A percentile compares a stretch with the other conserved stretches of the same genome.
Evolutionary conservation across 208 protist genomes (phyloP).

Genomic region (Trypanosoma vivax): DNA sequence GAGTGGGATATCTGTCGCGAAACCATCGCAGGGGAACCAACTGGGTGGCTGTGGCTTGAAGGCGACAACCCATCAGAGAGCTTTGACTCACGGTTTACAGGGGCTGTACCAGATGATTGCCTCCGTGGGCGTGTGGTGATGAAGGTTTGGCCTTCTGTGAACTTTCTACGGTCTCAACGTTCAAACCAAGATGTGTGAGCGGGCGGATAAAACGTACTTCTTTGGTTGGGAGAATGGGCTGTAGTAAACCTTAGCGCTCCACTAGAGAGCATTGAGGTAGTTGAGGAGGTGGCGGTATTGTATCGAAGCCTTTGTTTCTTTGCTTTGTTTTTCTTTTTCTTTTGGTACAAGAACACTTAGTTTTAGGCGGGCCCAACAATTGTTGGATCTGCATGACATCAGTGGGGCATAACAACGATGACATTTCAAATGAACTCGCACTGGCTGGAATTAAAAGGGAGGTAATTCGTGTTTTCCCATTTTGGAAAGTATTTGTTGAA

Average conservation of each 20-base stretch:
- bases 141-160: constrained; percentile 19
- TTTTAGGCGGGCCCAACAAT: too few species aligned
- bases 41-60: constrained; percentile 75
- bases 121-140: constrained; percentile 49
- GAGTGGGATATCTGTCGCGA: constrained; percentile 72
- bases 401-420: background rate
- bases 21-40: constrained; percentile 21
- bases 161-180: background rate
- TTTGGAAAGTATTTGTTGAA: constrained; percentile 59
- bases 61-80: constrained; percentile 71
- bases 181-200: background rate
- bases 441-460: constrained; percentile 36
- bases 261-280: too few species aligned
- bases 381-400: too few species aligned
- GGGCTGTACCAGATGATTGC: constrained; percentile 68
- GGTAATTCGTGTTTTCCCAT: constrained; percentile 58
- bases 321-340: too few species aligned
- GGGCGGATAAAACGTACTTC: background rate
- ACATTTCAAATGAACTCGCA: constrained; percentile 26
- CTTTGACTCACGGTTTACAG: constrained; percentile 66
- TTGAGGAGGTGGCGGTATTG: too few species aligned
- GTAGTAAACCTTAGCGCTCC: too few species aligned
- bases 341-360: too few species aligned
- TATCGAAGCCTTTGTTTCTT: too few species aligned
- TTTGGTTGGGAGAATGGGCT: too few species aligned